Conservation (phyloP, 1,139 yeast genomes). For the Hyphopichia pseudoburtonii region DNA sequence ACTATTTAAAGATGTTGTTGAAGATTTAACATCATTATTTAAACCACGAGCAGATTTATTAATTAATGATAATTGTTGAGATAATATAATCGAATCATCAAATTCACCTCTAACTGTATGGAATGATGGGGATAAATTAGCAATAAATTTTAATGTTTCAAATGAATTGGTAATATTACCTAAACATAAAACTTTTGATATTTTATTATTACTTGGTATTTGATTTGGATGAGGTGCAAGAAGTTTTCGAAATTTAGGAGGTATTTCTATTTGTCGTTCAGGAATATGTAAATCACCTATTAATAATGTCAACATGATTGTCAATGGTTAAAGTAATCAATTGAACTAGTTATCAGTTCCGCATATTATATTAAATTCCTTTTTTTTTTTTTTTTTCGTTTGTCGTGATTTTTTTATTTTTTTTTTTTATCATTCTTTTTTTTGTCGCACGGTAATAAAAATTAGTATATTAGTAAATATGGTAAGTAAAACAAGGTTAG, state of each 20-base stretch:
- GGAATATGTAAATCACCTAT: conserved; percentile 91
- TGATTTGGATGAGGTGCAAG: conserved; percentile 51
- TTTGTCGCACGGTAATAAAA: too few relatives aligned
- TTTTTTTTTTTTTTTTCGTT: neutral
- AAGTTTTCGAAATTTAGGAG: conserved; percentile 65
- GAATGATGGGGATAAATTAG: conserved; percentile 68
- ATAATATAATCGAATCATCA: conserved; percentile 37
- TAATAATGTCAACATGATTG: conserved; percentile 75
- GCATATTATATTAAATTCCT: neutral
- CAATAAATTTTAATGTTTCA: conserved; percentile 62
- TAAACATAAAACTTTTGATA: conserved; percentile 77
- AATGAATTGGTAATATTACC: conserved; percentile 81
- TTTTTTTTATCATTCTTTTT: too few relatives aligned
- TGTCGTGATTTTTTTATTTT: neutral
- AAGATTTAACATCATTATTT: neutral
- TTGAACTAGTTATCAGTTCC: neutral
- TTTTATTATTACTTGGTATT: conserved; percentile 58
- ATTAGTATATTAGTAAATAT: too few relatives aligned
- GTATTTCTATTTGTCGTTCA: conserved; percentile 68
- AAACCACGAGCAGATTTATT: conserved; percentile 10
- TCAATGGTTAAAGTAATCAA: neutral
- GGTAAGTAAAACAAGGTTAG: too few relatives aligned
- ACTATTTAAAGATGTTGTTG: too few relatives aligned
- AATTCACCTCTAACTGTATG: conserved; percentile 81
- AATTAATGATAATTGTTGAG: conserved; percentile 32